Conservation (phyloP, 2,329 filamentous ascomycete genomes). For the Aspergillus neoniger region DNA sequence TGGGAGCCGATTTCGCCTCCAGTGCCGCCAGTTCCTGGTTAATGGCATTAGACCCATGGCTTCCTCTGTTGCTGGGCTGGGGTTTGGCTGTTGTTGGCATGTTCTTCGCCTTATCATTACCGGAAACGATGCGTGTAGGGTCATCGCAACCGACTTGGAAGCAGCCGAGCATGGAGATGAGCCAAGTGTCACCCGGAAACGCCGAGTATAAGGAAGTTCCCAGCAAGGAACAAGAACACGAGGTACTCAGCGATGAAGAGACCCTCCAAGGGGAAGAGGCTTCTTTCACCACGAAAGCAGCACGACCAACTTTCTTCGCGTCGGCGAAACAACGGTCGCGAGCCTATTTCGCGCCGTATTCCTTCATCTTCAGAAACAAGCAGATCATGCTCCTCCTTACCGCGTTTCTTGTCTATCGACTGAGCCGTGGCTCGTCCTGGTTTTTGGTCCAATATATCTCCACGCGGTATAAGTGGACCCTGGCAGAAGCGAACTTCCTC, state of each 20-base stretch:
- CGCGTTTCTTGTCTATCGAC: slow-evolving; percentile 51
- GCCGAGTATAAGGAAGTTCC: slow-evolving; percentile 20
- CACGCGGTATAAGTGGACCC: slow-evolving; percentile 52
- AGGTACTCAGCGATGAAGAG: slow-evolving; percentile 19
- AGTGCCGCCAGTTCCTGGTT: slow-evolving; percentile 43
- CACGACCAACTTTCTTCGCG: slow-evolving; percentile 17
- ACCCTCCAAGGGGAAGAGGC: slow-evolving; percentile 19
- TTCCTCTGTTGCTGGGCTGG: slow-evolving; percentile 42
- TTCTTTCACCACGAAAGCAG: slow-evolving; percentile 10
- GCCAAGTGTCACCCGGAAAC: slow-evolving; percentile 25
- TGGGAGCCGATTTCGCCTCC: slow-evolving; percentile 43
- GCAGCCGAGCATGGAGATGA: slow-evolving; percentile 32
- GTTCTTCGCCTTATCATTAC: slow-evolving; percentile 36
- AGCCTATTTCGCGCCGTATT: slow-evolving; percentile 39
- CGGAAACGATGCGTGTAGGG: slow-evolving; percentile 42
- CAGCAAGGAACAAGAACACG: slow-evolving; percentile 21
- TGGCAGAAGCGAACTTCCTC: slow-evolving; percentile 47
- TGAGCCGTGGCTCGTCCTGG: slow-evolving; percentile 50
- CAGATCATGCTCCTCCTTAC: slow-evolving; percentile 47
- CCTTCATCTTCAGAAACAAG: slow-evolving; percentile 43
- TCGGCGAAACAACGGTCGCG: slow-evolving; percentile 25
- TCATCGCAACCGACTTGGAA: slow-evolving; percentile 11
- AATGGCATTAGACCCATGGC: slow-evolving; percentile 45
- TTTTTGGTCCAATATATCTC: slow-evolving; percentile 56
- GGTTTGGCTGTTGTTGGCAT: slow-evolving; percentile 36